Evolutionary conservation across 352 stramenopile genomes (phyloP).

Genomic region (Thraustochytrium sp.): DNA sequence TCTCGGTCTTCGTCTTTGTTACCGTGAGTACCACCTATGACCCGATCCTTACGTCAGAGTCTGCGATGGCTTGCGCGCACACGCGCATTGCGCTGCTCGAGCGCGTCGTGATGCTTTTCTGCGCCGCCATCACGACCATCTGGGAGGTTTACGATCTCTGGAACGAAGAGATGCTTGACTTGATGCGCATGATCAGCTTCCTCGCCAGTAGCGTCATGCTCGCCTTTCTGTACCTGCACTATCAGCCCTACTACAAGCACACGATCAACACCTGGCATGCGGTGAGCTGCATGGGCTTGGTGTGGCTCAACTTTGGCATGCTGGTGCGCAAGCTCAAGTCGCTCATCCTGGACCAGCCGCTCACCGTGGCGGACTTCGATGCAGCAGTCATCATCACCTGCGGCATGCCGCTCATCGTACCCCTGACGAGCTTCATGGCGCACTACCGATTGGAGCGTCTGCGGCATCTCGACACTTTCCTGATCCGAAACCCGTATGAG

Average conservation of each 20-base stretch:
- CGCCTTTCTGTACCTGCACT: neutral
- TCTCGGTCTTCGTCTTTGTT: neutral
- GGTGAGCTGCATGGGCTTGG: neutral
- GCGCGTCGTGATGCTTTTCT: neutral
- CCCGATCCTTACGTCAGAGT: conserved; percentile 9
- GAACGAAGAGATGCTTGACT: neutral
- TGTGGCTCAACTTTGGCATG: conserved; percentile 1
- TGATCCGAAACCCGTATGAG: conserved; percentile 2
- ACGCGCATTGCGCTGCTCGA: neutral
- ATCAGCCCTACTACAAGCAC: neutral
- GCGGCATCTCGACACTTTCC: neutral
- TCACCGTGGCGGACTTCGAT: neutral
- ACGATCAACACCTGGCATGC: conserved; percentile 1
- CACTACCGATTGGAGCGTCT: neutral
- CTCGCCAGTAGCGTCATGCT: neutral
- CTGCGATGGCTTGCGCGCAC: neutral
- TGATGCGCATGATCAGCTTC: neutral
- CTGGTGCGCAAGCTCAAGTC: neutral
- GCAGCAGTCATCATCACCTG: neutral
- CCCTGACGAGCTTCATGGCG: neutral
- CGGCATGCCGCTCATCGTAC: neutral
- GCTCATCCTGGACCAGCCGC: neutral
- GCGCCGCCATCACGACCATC: neutral
- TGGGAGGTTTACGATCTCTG: neutral
- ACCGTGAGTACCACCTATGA: neutral